Evolutionary conservation across 2,329 filamentous ascomycete species (phyloP), one percentile per base, ranked within the genome.

Genomic region (Leptographium radiaticola): DNA sequence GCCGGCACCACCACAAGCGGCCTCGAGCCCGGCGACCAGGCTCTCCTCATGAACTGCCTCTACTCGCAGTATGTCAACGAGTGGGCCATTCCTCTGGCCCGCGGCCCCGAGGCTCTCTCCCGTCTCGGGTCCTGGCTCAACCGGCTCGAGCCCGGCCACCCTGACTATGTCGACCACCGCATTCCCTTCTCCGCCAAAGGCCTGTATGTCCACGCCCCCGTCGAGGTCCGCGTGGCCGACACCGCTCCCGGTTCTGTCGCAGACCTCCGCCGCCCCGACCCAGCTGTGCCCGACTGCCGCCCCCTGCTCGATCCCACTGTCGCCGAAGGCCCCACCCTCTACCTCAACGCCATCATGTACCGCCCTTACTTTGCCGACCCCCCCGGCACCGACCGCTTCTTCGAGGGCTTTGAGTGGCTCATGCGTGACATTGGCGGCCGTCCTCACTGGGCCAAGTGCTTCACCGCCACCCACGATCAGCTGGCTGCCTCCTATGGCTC

Each of bases 41-140:
- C 89, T 13, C 78, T 97, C 47, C 75, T 96, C 52, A 91, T 98
- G 87, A 93, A 98, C 72, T 98, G 93, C 64, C 79, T 97, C 7
- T 98, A 96, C 73, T 91, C 87, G n/a, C 93, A 98, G 65, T 95
- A 89, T 62, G 93, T 98, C 59, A 96, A 98, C 67, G 93, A 98
- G 67, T 98, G 93, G 93, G 91, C 91, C 0, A 77, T 98, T 8
- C 91, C 93, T 1, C 75, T 98, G 1, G 74, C 81, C 58, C 85
- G 86, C 60, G 93, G 93, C 0, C 91, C 91, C 15, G 90, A 96
- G 68, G 90, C 89, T 9, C 80, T 98, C 45, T 77, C 74, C 36
- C 82, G 93, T 11, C 76, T 98, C 13, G 87, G 84, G 42, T 85
- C 87, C 49, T 98, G 93, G 93, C 75, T 98, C 52, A 85, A 83